phyloP scores from a whole-genome alignment of 306 rosid genomes.

The Mimosa pudica region DNA sequence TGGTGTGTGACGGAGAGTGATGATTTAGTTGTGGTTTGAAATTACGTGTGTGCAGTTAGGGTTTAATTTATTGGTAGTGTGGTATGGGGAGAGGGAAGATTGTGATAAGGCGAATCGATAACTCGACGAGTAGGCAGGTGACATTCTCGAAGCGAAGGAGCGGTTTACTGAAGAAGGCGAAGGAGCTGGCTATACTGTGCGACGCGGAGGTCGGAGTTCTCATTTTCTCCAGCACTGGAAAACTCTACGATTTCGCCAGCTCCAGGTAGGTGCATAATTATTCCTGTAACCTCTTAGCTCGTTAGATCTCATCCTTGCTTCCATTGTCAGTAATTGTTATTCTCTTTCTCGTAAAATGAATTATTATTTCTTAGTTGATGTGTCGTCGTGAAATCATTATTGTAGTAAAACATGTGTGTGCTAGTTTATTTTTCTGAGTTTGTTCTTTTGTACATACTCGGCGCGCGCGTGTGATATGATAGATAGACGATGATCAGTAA shows the following conservation, averaged over 20 bases:
- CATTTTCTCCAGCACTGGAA: conserved; percentile 89
- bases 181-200: conserved; percentile 87
- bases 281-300: conserved; percentile 25
- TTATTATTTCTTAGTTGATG: conserved; percentile 1
- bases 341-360: background rate
- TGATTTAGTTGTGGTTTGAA: background rate
- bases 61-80: conserved; percentile 50
- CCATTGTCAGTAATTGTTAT: background rate
- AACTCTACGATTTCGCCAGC: conserved; percentile 83
- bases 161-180: conserved; percentile 89
- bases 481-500: background rate
- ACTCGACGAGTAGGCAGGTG: conserved; percentile 90
- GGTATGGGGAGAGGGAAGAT: conserved; percentile 96
- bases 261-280: too few species aligned
- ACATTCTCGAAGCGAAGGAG: conserved; percentile 87
- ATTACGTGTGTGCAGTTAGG: conserved; percentile 26
- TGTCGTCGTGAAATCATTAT: background rate
- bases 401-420: background rate
- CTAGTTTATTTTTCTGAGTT: background rate
- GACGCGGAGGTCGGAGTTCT: conserved; percentile 91
- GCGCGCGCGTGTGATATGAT: background rate
- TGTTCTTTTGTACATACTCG: background rate
- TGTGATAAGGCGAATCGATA: conserved; percentile 92
- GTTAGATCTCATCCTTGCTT: conserved; percentile 29
- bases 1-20: conserved; percentile 9